Evolutionary conservation across 2,329 filamentous ascomycete genomes (phyloP), one percentile per base, ranked within the genome.

Genomic region (Fusarium dimerum): DNA sequence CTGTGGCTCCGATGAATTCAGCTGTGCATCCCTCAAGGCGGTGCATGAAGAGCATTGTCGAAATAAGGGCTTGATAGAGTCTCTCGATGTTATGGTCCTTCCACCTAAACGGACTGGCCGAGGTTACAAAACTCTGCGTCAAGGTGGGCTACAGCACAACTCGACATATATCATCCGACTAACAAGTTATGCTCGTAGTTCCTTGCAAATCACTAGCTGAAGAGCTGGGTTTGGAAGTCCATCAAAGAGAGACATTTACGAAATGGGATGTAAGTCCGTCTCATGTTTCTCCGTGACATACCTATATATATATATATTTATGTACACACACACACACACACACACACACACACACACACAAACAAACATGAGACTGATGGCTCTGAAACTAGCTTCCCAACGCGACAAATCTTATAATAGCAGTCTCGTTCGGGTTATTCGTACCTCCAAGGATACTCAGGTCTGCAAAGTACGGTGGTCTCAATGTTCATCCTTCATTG

Each of bases 401-500:
- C 41, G 66, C 76, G 3, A 84, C 85, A 60, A 92, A 97, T 69
- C 77, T 99, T 52, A 82, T 99, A 61, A 78, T 97, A 43, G 92
- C 92, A 44, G 94, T 97, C 5, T 97, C 94, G 0, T 99, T 97
- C 72, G 94, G 94, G 3, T 81, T 96, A 8, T 88, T 97, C 55
- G 86, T 99, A 1, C 94, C 94, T 1, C 79, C 81, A 1, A 81
- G 90, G 5, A 84, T 97, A 15, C 77, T 99, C 18, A 75, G 76
- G 18, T 74, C 74, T 1, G 83, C 89, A 20, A 83, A 82, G 62
- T 96, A 95, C 72, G 92, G 92, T 41, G 94, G 94, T 0, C 74
- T 99, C 3, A 99, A 99, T 71, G 81, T 99, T 2, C 94, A 99
- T 66, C 94, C 94, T 1, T 97, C 93, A 1, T 74, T 97, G 29